These are phyloP conservation scores for Tremella yokohamensis DNA, from an alignment of 768 basidiomycete species.

Conservation along the genomic window DNA sequence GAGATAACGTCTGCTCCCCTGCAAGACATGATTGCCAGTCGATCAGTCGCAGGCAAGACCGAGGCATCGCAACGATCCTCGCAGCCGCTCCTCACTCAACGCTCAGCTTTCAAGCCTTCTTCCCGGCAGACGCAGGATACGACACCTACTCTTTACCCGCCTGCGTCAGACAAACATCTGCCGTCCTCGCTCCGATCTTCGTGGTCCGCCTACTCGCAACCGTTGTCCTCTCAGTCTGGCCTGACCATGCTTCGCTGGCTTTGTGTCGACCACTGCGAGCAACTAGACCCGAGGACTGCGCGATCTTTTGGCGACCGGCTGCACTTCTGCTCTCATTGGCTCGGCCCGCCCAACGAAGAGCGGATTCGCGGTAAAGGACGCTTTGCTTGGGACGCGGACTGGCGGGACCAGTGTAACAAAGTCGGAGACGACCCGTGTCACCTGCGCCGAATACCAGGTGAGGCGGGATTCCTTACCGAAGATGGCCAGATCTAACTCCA, in stretches of 20 bases:
- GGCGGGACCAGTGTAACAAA: constrained; percentile 13
- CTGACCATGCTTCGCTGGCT: constrained; percentile 30
- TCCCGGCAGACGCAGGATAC: neutral
- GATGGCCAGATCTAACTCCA: neutral
- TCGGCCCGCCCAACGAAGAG: constrained; percentile 18
- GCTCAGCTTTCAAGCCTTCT: neutral
- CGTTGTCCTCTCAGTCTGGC: constrained; percentile 3
- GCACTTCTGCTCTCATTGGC: constrained; percentile 19
- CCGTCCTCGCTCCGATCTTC: neutral
- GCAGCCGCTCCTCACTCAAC: neutral
- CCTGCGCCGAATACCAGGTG: constrained; percentile 7
- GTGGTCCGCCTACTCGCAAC: neutral
- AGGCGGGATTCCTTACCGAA: constrained; percentile 1
- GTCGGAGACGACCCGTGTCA: constrained; percentile 12
- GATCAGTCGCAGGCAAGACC: neutral
- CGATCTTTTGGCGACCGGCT: constrained; percentile 2
- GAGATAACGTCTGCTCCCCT: constrained; percentile 10
- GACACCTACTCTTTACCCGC: neutral
- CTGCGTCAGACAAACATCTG: neutral
- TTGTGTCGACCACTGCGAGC: constrained; percentile 38
- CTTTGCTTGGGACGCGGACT: constrained; percentile 28
- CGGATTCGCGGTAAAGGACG: constrained; percentile 31
- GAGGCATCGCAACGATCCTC: neutral
- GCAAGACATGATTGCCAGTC: constrained; percentile 12
- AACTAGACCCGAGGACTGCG: constrained; percentile 13